Percentiles rank a stretch among this genome's conserved stretches.
phyloP scores from a whole-genome alignment of 75 land plant genomes.

The Selaginella tamariscina region DNA sequence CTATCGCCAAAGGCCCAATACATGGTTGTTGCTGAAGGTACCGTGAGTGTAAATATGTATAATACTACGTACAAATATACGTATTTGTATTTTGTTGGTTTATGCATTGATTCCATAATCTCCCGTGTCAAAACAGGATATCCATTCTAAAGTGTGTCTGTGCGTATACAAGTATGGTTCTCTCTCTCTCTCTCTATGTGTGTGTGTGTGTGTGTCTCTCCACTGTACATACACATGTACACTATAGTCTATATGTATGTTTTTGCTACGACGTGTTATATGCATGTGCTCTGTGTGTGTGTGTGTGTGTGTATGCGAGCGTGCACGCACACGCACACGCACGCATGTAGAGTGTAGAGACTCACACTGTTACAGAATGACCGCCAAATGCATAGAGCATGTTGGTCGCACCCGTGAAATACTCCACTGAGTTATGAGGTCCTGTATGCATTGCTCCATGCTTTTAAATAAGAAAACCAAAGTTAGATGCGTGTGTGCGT shows the following conservation, averaged over 20 bases:
- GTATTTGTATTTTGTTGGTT: background rate
- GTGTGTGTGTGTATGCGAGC: too few species aligned
- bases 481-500: too few species aligned
- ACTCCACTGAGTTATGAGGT: background rate
- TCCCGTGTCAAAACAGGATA: background rate
- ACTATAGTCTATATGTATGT: background rate
- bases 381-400: constrained; percentile 10
- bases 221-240: background rate
- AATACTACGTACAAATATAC: background rate
- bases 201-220: too few species aligned
- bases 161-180: too few species aligned
- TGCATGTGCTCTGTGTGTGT: too few species aligned
- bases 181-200: too few species aligned
- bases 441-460: background rate
- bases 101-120: background rate
- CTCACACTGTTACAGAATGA: constrained; percentile 11
- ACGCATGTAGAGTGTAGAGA: too few species aligned
- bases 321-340: too few species aligned
- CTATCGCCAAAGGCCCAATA: constrained; percentile 7
- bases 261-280: background rate
- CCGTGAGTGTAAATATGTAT: constrained; percentile 6
- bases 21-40: background rate
- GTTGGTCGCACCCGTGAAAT: constrained; percentile 12
- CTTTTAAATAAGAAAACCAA: background rate
- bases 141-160: too few species aligned